Evolutionary conservation across 495 filamentous ascomycete genomes (phyloP).

Genomic region (Trichoderma reesei): DNA sequence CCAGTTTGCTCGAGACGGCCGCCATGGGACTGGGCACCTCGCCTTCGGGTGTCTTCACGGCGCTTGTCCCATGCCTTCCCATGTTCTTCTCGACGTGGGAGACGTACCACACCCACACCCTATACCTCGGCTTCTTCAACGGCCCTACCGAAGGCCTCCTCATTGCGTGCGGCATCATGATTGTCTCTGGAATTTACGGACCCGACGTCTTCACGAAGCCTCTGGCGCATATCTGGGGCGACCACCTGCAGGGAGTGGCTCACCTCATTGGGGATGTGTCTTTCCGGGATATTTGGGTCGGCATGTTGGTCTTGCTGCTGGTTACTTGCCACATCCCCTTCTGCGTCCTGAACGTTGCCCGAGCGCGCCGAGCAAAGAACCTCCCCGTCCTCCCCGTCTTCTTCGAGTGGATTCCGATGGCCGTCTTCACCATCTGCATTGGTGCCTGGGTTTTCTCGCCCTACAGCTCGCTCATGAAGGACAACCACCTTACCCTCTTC

Average conservation of each 20-base stretch:
- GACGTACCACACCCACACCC: slow-evolving; percentile 95
- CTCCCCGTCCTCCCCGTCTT: slow-evolving; percentile 78
- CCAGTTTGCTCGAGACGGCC: slow-evolving; percentile 76
- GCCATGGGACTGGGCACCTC: slow-evolving; percentile 83
- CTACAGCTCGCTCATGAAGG: slow-evolving; percentile 62
- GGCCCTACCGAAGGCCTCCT: slow-evolving; percentile 94
- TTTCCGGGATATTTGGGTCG: slow-evolving; percentile 81
- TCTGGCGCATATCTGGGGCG: slow-evolving; percentile 53
- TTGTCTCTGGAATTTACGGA: slow-evolving; percentile 75
- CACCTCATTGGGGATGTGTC: slow-evolving; percentile 54
- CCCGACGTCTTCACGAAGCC: slow-evolving; percentile 77
- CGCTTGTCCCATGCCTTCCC: slow-evolving; percentile 78
- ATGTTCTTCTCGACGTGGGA: slow-evolving; percentile 99
- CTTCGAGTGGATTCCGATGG: slow-evolving; percentile 89
- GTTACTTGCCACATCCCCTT: slow-evolving; percentile 74
- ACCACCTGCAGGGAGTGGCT: slow-evolving; percentile 39
- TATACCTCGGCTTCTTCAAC: slow-evolving; percentile 95
- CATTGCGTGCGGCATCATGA: slow-evolving; percentile 77
- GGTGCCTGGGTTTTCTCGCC: slow-evolving; percentile 82
- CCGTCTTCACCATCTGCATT: slow-evolving; percentile 62
- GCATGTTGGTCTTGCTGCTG: slow-evolving; percentile 60
- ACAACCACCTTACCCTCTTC: slow-evolving; percentile 85
- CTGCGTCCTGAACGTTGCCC: slow-evolving; percentile 69
- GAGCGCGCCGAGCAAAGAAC: slow-evolving; percentile 58
- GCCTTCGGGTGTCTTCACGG: slow-evolving; percentile 78